Evolutionary conservation across 352 stramenopile species (phyloP).

Genomic region (Globisporangium middletonii): DNA sequence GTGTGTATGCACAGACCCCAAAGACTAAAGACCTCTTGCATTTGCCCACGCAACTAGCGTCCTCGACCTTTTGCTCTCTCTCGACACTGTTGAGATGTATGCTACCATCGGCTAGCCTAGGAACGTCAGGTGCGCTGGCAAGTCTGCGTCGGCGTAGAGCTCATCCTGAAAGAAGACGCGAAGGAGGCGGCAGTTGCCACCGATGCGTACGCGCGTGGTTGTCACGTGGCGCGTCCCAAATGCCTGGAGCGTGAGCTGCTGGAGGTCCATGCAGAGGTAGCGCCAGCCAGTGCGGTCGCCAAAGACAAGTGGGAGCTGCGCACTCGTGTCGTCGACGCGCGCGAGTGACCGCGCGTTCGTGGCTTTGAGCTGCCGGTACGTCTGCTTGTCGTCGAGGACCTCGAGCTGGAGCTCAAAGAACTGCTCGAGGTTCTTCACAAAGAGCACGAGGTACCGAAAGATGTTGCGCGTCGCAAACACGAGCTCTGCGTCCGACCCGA

Average conservation of each 20-base stretch:
- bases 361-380: constrained; percentile 47
- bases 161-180: constrained; percentile 81
- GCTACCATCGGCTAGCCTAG: constrained; percentile 20
- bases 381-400: constrained; percentile 61
- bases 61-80: too few species aligned
- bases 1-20: too few species aligned
- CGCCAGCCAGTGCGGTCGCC: constrained; percentile 41
- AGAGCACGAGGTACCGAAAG: constrained; percentile 79
- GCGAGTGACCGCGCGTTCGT: constrained; percentile 73
- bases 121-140: constrained; percentile 66
- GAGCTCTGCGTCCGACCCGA: constrained; percentile 60
- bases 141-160: constrained; percentile 55
- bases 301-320: constrained; percentile 58
- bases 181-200: constrained; percentile 62
- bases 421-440: constrained; percentile 73
- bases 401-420: constrained; percentile 72
- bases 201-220: constrained; percentile 58
- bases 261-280: constrained; percentile 74
- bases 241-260: constrained; percentile 54
- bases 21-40: too few species aligned
- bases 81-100: background rate
- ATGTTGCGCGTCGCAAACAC: constrained; percentile 62
- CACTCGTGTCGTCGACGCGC: constrained; percentile 40
- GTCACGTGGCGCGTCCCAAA: constrained; percentile 71
- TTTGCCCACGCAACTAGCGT: too few species aligned